These are phyloP conservation scores for Hyaloperonospora brassicae DNA, from an alignment of 352 stramenopile species.

Conservation along the genomic window DNA sequence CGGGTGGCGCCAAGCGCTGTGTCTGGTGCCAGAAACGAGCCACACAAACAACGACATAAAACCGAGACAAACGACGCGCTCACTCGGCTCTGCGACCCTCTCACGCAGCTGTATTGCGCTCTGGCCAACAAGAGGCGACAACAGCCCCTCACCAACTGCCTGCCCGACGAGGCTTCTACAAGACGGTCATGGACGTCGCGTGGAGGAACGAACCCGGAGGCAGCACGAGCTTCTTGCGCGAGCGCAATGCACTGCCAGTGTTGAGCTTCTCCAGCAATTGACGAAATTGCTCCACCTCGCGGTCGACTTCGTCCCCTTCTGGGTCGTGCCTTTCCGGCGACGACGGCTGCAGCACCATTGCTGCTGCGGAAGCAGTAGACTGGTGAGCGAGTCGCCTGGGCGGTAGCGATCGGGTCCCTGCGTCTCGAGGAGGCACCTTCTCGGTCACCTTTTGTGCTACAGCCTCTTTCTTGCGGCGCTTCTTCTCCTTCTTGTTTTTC, in stretches of 20 bases:
- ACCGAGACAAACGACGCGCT: too few species aligned
- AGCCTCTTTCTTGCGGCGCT: slow-evolving; percentile 59
- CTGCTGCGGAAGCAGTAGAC: neutral
- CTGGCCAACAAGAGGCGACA: too few species aligned
- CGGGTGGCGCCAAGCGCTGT: slow-evolving; percentile 10
- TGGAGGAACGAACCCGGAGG: slow-evolving; percentile 49
- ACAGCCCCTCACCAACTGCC: too few species aligned
- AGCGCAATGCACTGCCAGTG: slow-evolving; percentile 37
- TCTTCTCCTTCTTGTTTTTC: slow-evolving; percentile 75
- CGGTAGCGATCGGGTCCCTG: neutral
- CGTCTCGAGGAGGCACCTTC: slow-evolving; percentile 12
- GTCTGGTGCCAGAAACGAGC: neutral
- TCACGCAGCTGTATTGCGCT: neutral
- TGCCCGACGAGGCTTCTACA: slow-evolving; percentile 2
- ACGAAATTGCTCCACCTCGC: slow-evolving; percentile 72
- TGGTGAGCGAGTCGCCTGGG: slow-evolving; percentile 11
- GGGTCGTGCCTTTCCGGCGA: slow-evolving; percentile 17
- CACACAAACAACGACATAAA: too few species aligned
- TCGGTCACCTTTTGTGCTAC: slow-evolving; percentile 27
- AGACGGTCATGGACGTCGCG: slow-evolving; percentile 29
- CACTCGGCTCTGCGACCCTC: neutral
- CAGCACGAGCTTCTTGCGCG: slow-evolving; percentile 66
- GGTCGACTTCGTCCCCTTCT: slow-evolving; percentile 53
- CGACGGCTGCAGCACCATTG: slow-evolving; percentile 6
- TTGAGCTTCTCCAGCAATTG: slow-evolving; percentile 67